phyloP scores from a whole-genome alignment of 208 protist species.

The Sergeia podlipaevii region DNA sequence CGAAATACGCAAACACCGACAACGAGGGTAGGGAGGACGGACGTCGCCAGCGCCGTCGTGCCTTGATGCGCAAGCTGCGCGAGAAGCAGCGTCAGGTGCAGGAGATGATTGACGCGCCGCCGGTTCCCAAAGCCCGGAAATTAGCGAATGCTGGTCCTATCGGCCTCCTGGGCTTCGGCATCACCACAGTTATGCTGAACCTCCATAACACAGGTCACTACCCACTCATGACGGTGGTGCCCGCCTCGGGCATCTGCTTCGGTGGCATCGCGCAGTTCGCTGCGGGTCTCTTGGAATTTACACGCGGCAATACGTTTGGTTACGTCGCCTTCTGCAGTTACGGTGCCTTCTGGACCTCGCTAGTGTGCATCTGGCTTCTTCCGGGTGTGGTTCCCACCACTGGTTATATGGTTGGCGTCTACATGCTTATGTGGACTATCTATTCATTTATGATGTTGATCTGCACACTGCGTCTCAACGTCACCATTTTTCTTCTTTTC shows the following conservation, averaged over 20 bases:
- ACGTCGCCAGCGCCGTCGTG: no score
- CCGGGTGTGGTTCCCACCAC: slow-evolving; percentile 1
- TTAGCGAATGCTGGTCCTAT: no score
- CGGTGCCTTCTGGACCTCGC: slow-evolving; percentile 51
- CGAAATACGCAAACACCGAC: no score
- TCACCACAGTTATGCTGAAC: slow-evolving; percentile 57
- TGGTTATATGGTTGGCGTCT: slow-evolving; percentile 3
- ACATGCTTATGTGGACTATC: slow-evolving; percentile 18
- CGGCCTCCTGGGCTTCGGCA: slow-evolving; percentile 51
- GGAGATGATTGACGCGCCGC: no score
- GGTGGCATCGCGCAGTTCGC: slow-evolving; percentile 51
- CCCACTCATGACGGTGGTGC: slow-evolving; percentile 20
- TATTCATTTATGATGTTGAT: slow-evolving; percentile 22
- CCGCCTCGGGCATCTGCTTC: slow-evolving; percentile 44
- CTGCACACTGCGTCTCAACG: slow-evolving; percentile 23
- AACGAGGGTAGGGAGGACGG: no score
- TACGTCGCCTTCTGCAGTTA: slow-evolving; percentile 37
- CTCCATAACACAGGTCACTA: slow-evolving; percentile 44
- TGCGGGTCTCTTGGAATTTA: slow-evolving; percentile 46
- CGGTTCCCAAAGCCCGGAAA: no score
- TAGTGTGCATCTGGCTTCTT: slow-evolving; percentile 37
- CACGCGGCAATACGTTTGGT: slow-evolving; percentile 47
- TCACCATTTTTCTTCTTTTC: slow-evolving; percentile 24
- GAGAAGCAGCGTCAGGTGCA: no score
- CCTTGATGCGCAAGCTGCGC: no score